Evolutionary conservation across 306 rosid genomes (phyloP).

Genomic region (Glycine latifolia): DNA sequence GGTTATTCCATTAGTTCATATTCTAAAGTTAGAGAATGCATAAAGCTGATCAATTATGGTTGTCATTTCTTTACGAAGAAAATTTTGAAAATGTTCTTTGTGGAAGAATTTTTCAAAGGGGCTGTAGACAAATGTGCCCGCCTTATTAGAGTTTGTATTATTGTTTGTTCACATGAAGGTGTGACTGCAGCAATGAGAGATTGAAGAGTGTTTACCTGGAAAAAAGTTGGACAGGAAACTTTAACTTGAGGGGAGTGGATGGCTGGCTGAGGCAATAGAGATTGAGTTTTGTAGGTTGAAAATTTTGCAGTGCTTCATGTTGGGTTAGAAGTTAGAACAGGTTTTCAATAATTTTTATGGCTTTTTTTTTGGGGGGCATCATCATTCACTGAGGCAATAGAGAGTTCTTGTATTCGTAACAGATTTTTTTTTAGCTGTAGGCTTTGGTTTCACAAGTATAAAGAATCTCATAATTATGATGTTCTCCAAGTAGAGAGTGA

Average conservation of each 20-base stretch:
- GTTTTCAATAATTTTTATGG: conserved; percentile 16
- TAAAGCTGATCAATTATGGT: conserved; percentile 6
- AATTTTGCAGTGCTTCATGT: background rate
- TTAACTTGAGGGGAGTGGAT: conserved; percentile 21
- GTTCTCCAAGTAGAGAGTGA: too few relatives aligned
- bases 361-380: background rate
- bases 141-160: conserved; percentile 13
- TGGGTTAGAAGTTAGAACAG: background rate
- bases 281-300: conserved; percentile 6
- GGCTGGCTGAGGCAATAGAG: conserved; percentile 23
- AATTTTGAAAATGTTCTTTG: conserved; percentile 12
- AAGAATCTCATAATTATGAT: too few relatives aligned
- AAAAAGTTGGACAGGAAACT: conserved; percentile 28
- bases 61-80: conserved; percentile 25
- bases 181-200: background rate
- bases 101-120: background rate
- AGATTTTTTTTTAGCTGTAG: too few relatives aligned
- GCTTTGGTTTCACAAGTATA: too few relatives aligned
- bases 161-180: conserved; percentile 25
- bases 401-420: too few relatives aligned
- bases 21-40: conserved; percentile 7
- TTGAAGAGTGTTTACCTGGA: conserved; percentile 15
- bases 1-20: conserved; percentile 1
- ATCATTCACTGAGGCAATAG: too few relatives aligned
- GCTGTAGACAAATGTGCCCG: background rate